Evolutionary conservation across 768 basidiomycete species (phyloP).

Genomic region (Phaeolepiota aurea): DNA sequence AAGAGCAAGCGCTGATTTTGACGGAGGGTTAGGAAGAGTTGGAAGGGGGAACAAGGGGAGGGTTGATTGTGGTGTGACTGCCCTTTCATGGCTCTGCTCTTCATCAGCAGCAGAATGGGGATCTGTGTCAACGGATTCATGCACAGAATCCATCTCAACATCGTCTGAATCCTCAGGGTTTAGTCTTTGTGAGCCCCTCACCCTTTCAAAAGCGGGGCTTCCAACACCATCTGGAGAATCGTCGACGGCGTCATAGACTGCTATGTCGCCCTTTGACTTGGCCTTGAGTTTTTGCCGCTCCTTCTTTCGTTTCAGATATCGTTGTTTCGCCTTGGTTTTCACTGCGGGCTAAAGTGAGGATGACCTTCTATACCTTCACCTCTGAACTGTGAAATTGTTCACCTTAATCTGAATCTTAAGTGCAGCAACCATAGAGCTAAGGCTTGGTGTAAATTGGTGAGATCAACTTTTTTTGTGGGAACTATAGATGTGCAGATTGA

Average conservation of each 20-base stretch:
- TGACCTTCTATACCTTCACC: not conserved
- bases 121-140: not conserved
- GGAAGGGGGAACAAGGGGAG: constrained; percentile 63
- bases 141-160: not conserved
- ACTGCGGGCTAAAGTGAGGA: not conserved
- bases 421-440: not conserved
- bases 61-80: constrained; percentile 15
- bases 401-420: not conserved
- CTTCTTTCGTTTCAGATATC: constrained; percentile 69
- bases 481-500: too few species aligned
- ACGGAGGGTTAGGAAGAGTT: constrained; percentile 56
- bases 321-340: constrained; percentile 40
- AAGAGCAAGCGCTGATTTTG: constrained; percentile 59
- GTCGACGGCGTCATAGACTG: not conserved
- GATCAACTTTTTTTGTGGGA: too few species aligned
- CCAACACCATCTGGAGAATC: not conserved
- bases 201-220: not conserved
- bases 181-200: not conserved
- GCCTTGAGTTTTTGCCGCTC: constrained; percentile 43
- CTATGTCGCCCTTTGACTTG: constrained; percentile 14
- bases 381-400: not conserved
- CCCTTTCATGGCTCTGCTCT: constrained; percentile 3
- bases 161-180: not conserved
- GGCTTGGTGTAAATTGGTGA: too few species aligned
- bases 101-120: constrained; percentile 5